Conservation (phyloP, 148 eudicot species). For the Spergularia bocconei region DNA sequence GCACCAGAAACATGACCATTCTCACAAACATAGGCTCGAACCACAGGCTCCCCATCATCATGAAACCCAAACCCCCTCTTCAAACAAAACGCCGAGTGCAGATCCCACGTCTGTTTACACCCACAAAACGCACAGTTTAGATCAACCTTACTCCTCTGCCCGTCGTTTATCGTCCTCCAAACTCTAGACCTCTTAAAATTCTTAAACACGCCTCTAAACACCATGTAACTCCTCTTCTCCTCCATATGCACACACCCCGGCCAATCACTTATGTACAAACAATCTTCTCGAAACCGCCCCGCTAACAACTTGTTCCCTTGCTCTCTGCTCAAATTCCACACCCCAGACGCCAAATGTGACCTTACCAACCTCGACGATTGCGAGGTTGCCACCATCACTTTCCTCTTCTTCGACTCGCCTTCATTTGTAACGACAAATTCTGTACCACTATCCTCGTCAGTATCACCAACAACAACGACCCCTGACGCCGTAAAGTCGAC, state of each 20-base stretch:
- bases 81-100: slow-evolving; percentile 92
- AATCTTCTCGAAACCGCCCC: slow-evolving; percentile 73
- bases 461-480: too few species aligned
- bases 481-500: background rate
- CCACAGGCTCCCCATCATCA: slow-evolving; percentile 93
- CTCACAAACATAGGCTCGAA: slow-evolving; percentile 88
- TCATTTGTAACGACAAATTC: background rate
- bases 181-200: slow-evolving; percentile 73
- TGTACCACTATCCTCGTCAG: background rate
- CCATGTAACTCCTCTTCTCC: slow-evolving; percentile 80
- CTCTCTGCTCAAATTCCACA: slow-evolving; percentile 73
- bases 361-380: slow-evolving; percentile 25
- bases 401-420: slow-evolving; percentile 39
- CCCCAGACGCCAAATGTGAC: slow-evolving; percentile 72
- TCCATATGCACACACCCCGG: slow-evolving; percentile 84
- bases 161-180: slow-evolving; percentile 91
- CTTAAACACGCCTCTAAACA: slow-evolving; percentile 84
- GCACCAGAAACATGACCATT: slow-evolving; percentile 99
- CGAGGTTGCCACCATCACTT: background rate
- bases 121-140: slow-evolving; percentile 72
- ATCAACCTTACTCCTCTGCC: slow-evolving; percentile 48
- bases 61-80: slow-evolving; percentile 79
- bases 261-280: slow-evolving; percentile 85
- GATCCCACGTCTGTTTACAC: slow-evolving; percentile 69
- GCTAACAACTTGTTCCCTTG: slow-evolving; percentile 81